Base-by-base conservation (phyloP, 164 flowering plant genomes). In the Buxus sempervirens region DNA sequence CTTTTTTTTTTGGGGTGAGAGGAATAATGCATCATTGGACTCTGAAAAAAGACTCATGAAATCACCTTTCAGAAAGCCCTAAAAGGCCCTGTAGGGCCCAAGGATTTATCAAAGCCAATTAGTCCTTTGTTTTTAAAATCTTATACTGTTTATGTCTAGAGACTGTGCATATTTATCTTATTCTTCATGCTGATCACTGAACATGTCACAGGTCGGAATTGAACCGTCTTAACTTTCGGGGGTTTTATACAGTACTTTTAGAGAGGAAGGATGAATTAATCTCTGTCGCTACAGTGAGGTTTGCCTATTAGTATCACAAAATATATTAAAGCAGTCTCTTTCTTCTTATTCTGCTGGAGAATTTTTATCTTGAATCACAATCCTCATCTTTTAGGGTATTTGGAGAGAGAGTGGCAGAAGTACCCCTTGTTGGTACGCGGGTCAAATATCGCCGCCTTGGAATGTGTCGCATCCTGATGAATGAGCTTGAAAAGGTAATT, bases 381-480 rank as follows among this genome's bases (percentile, higher is more conserved):
- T 54, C 24, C 32, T 57, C 61, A 55, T 66, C 16, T 70, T 79
- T 45, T 27, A 93, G 97, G 84, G 73, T 95, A 24, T 74, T 75
- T 73, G 98, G 95, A 55, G 80, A 74, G 41, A 85, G 83, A 76
- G 91, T 87, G 48, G 99, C 99, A 63, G 99, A 96, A 80, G 71
- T 96, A 24, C 98, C 99, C 25, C 83, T 96, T 67, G 77, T 96
- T 76, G 93, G 83, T 56, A 96, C 99, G 18, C 76, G 91, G 62
- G 78, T 87, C 68, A 83, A 83, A 38, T 86, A 83, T 69, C 99
- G 98, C 36, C 80, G 82, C 26, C 86, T 69, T 45, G 99, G 99
- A 68, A 90, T 93, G 99, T 90, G 98, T 81, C 89, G 84, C 24
- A 73, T 85, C 62, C 69, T 95, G 58, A 76, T 96, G 86, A 64